A percentile compares a stretch with the other conserved stretches of the same genome.
phyloP scores from a whole-genome alignment of 306 rosid species.

The Acacia acuminata region DNA sequence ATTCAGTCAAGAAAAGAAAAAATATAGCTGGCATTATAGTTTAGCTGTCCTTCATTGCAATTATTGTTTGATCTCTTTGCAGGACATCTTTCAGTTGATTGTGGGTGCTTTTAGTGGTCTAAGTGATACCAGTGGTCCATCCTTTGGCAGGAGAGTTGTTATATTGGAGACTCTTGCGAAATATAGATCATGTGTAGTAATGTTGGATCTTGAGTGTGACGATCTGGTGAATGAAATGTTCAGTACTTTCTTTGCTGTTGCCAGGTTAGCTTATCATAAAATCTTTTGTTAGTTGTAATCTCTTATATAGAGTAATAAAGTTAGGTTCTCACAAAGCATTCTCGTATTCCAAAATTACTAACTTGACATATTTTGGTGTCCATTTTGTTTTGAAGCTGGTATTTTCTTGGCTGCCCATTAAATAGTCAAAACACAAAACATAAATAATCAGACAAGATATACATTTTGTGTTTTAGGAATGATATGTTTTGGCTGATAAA shows the following conservation, averaged over 20 bases:
- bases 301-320: constrained; percentile 14
- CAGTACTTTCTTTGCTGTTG: constrained; percentile 80
- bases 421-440: background rate
- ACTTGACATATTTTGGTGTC: constrained; percentile 28
- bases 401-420: constrained; percentile 20
- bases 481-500: constrained; percentile 21
- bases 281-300: constrained; percentile 7
- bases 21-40: constrained; percentile 23
- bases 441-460: constrained; percentile 14
- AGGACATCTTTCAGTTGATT: constrained; percentile 91
- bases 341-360: constrained; percentile 27
- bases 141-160: constrained; percentile 81
- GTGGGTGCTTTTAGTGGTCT: constrained; percentile 91
- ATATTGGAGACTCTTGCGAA: constrained; percentile 94
- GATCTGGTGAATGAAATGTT: constrained; percentile 93
- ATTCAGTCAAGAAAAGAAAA: constrained; percentile 11
- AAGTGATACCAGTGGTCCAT: constrained; percentile 74
- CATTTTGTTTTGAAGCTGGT: constrained; percentile 15
- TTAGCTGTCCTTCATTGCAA: constrained; percentile 33
- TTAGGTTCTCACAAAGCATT: constrained; percentile 22
- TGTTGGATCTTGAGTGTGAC: constrained; percentile 98
- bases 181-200: constrained; percentile 97
- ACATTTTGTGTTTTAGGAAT: constrained; percentile 24
- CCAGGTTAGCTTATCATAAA: constrained; percentile 64
- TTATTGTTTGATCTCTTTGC: constrained; percentile 43